A percentile compares a stretch with the other conserved stretches of the same genome.
phyloP scores from a whole-genome alignment of 176 grass and related monocot species.

The Urochloa ruziziensis region DNA sequence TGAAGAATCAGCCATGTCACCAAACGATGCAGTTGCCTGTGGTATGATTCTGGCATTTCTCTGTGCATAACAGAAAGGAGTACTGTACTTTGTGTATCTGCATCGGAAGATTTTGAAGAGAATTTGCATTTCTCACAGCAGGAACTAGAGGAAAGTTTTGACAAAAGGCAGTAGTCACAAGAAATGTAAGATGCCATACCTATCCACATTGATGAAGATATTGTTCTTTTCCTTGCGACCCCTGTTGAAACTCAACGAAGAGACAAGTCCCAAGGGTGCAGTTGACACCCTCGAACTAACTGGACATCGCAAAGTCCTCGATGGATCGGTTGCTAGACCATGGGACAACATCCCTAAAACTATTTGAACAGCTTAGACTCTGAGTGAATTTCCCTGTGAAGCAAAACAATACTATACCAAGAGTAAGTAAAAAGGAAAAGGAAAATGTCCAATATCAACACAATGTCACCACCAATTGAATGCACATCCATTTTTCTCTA shows the following conservation, averaged over 20 bases:
- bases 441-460: too few relatives aligned
- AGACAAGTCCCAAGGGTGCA: constrained; percentile 39
- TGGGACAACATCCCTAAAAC: constrained; percentile 53
- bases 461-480: neutral
- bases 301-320: constrained; percentile 30
- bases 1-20: constrained; percentile 50
- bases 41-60: constrained; percentile 38
- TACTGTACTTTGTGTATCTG: constrained; percentile 37
- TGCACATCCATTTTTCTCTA: neutral
- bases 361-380: constrained; percentile 1
- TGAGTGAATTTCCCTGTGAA: neutral
- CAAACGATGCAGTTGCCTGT: constrained; percentile 52
- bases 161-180: neutral
- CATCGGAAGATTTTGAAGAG: neutral
- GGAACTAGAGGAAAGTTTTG: constrained; percentile 8
- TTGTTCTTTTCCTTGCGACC: constrained; percentile 34
- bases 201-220: constrained; percentile 36
- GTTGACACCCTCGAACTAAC: constrained; percentile 28
- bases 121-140: constrained; percentile 4
- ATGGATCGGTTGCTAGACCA: constrained; percentile 53
- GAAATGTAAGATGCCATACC: constrained; percentile 31
- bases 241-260: constrained; percentile 39
- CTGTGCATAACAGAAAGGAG: constrained; percentile 15
- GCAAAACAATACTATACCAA: constrained; percentile 9
- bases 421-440: neutral